Evolutionary conservation across 2,329 filamentous ascomycete genomes (phyloP).

Genomic region (Lomentospora prolificans): DNA sequence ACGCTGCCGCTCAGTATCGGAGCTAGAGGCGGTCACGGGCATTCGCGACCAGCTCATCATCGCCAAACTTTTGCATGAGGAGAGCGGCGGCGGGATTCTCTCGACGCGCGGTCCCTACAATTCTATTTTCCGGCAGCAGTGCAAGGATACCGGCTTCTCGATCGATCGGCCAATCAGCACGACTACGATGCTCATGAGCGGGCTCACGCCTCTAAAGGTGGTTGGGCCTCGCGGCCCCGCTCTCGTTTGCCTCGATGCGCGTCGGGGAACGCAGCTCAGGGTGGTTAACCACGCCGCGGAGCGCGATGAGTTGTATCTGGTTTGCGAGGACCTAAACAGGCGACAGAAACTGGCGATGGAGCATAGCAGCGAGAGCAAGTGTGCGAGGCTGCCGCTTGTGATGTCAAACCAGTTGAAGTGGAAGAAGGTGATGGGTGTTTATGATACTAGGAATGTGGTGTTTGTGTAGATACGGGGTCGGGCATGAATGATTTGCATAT

Average conservation of each 20-base stretch:
- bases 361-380: not conserved
- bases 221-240: constrained; percentile 19
- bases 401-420: not conserved
- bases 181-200: constrained; percentile 11
- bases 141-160: constrained; percentile 14
- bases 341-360: not conserved
- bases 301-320: not conserved
- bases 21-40: constrained; percentile 15
- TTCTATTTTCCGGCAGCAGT: constrained; percentile 13
- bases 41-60: constrained; percentile 17
- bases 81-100: constrained; percentile 12
- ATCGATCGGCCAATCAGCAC: constrained; percentile 15
- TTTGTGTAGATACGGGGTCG: no score
- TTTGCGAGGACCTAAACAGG: not conserved
- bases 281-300: not conserved
- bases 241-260: not conserved
- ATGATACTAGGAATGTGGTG: not conserved
- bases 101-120: constrained; percentile 17
- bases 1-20: constrained; percentile 16
- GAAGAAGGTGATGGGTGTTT: not conserved
- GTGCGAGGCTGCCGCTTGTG: not conserved
- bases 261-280: not conserved
- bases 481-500: no score
- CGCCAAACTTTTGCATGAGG: constrained; percentile 17
- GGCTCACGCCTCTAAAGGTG: constrained; percentile 13